Conservation (phyloP, 495 filamentous ascomycete genomes). For the Trichoderma virens region DNA sequence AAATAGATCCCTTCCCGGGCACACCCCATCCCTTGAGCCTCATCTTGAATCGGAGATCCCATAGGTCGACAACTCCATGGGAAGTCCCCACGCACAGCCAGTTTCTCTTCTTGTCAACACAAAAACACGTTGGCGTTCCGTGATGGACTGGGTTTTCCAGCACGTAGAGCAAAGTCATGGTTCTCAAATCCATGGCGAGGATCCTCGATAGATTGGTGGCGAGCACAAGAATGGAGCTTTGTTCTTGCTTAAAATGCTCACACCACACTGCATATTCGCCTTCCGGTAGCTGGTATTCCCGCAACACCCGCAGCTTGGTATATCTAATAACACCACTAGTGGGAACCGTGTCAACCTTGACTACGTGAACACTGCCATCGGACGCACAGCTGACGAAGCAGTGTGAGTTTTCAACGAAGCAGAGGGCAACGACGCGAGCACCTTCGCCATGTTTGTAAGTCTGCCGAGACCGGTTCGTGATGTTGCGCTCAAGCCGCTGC, state of each 20-base stretch:
- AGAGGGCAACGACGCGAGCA: constrained; percentile 67
- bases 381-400: constrained; percentile 82
- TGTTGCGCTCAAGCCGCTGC: constrained; percentile 76
- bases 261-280: constrained; percentile 82
- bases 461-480: constrained; percentile 79
- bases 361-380: constrained; percentile 85
- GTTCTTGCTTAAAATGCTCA: constrained; percentile 82
- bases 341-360: constrained; percentile 71
- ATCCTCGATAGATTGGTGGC: constrained; percentile 81
- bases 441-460: constrained; percentile 67
- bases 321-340: constrained; percentile 58
- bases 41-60: constrained; percentile 91
- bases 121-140: constrained; percentile 89
- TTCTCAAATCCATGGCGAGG: constrained; percentile 77
- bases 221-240: constrained; percentile 69
- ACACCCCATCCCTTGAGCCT: constrained; percentile 86
- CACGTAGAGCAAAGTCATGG: constrained; percentile 73
- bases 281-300: constrained; percentile 69
- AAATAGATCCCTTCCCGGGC: constrained; percentile 71
- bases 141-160: constrained; percentile 89
- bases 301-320: constrained; percentile 63
- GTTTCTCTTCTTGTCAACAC: constrained; percentile 70
- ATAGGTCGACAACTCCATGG: constrained; percentile 86
- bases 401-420: constrained; percentile 91
- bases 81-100: constrained; percentile 91